These are phyloP conservation scores for Brettanomyces custersianus DNA, from an alignment of 805 yeast species.

Conservation along the genomic window DNA sequence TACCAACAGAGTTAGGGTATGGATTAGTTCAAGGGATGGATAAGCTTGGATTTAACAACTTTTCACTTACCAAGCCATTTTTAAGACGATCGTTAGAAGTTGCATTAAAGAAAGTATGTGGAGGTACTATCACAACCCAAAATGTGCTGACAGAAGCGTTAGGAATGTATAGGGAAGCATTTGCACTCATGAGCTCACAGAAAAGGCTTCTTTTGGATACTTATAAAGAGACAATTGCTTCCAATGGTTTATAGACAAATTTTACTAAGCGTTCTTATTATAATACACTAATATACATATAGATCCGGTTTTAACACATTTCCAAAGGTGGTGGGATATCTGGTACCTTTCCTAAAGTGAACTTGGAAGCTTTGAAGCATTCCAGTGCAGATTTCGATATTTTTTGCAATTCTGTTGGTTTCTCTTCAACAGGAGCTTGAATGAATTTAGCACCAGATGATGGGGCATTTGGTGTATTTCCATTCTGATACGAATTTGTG, in stretches of 20 bases:
- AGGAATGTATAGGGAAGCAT: conserved; percentile 54
- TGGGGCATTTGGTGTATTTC: conserved; percentile 15
- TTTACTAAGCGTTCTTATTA: background rate
- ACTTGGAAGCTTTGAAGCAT: conserved; percentile 39
- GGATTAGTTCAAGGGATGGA: conserved; percentile 87
- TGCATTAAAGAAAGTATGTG: conserved; percentile 56
- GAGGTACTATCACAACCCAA: conserved; percentile 45
- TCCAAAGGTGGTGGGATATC: conserved; percentile 63
- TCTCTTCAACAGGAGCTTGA: conserved; percentile 17
- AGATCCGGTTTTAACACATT: conserved; percentile 26
- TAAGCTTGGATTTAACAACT: conserved; percentile 58
- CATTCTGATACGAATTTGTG: background rate
- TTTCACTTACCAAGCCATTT: conserved; percentile 81
- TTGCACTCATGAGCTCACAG: conserved; percentile 35
- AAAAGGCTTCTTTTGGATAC: conserved; percentile 28
- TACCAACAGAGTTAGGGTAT: conserved; percentile 80
- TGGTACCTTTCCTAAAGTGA: conserved; percentile 58
- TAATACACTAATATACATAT: background rate
- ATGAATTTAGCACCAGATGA: conserved; percentile 8
- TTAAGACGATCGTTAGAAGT: conserved; percentile 69
- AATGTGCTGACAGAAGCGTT: conserved; percentile 50
- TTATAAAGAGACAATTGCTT: conserved; percentile 16
- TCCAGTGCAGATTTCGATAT: conserved; percentile 34
- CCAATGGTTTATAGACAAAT: conserved; percentile 1
- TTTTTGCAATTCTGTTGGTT: conserved; percentile 24